phyloP scores from a whole-genome alignment of 495 filamentous ascomycete species.

The Pyronema domesticum region DNA sequence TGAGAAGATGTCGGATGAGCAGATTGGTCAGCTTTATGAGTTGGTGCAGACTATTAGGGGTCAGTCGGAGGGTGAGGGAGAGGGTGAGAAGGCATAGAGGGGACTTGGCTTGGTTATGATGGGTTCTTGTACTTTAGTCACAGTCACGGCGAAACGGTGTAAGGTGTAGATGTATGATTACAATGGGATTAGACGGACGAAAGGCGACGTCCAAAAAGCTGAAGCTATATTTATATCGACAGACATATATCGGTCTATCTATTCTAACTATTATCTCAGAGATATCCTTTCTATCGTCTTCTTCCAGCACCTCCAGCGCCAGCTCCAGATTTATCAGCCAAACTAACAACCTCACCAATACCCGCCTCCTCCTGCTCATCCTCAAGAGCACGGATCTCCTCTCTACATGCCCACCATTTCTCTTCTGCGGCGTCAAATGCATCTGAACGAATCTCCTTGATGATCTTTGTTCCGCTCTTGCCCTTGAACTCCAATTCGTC shows the following conservation, averaged over 20 bases:
- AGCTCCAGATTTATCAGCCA: conserved; percentile 45
- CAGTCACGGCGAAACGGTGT: too few species aligned
- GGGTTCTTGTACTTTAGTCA: too few species aligned
- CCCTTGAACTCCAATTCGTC: conserved; percentile 28
- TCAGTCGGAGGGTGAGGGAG: not conserved
- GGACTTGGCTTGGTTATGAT: not conserved
- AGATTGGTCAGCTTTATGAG: conserved; percentile 83
- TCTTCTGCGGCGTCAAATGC: conserved; percentile 82
- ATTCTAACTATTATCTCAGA: not conserved
- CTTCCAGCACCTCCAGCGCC: conserved; percentile 31
- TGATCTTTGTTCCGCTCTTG: conserved; percentile 28
- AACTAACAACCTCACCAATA: conserved; percentile 82
- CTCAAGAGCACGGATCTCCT: conserved; percentile 82
- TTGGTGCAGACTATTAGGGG: conserved; percentile 60
- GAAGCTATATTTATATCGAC: not conserved
- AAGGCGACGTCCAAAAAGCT: not conserved
- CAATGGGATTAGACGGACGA: not conserved
- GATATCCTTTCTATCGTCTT: conserved; percentile 11
- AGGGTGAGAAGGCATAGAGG: not conserved
- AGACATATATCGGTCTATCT: not conserved
- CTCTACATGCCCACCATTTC: conserved; percentile 96
- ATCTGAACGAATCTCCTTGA: conserved; percentile 81
- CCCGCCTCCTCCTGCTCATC: conserved; percentile 93
- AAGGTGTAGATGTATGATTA: too few species aligned
- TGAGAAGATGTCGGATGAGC: conserved; percentile 89